A percentile compares a stretch with the other conserved stretches of the same genome.
Evolutionary conservation across 306 rosid species (phyloP).

Genomic region (Glycine latifolia): DNA sequence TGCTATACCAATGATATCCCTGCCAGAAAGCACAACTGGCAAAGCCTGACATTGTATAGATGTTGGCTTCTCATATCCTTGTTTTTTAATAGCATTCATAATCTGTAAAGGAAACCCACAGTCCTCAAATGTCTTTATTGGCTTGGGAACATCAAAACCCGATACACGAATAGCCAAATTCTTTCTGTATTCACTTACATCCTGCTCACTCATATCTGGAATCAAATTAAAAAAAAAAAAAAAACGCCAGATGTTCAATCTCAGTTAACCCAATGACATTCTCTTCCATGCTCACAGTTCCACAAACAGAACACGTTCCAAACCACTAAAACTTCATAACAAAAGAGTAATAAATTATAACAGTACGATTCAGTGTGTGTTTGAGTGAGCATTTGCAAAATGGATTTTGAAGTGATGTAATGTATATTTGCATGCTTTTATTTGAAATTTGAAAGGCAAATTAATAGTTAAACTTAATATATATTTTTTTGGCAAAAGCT

Average conservation of each 20-base stretch:
- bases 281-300: background rate
- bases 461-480: too few relatives aligned
- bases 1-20: constrained; percentile 94
- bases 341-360: background rate
- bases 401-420: background rate
- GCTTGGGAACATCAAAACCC: constrained; percentile 94
- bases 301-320: background rate
- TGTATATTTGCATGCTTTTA: background rate
- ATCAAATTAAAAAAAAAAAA: background rate
- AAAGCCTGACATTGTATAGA: constrained; percentile 93
- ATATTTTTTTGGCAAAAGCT: too few relatives aligned
- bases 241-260: background rate
- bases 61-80: constrained; percentile 93
- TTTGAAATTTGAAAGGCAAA: too few relatives aligned
- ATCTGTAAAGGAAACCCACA: constrained; percentile 79
- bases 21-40: constrained; percentile 87
- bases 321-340: constrained; percentile 5
- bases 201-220: constrained; percentile 90
- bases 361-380: background rate
- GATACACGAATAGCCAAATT: constrained; percentile 92
- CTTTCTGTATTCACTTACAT: constrained; percentile 75
- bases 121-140: constrained; percentile 83
- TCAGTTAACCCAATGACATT: background rate
- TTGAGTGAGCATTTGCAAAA: background rate
- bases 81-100: constrained; percentile 88